Conservation (phyloP, 257 asterid genomes). For the Lycium ferocissimum region DNA sequence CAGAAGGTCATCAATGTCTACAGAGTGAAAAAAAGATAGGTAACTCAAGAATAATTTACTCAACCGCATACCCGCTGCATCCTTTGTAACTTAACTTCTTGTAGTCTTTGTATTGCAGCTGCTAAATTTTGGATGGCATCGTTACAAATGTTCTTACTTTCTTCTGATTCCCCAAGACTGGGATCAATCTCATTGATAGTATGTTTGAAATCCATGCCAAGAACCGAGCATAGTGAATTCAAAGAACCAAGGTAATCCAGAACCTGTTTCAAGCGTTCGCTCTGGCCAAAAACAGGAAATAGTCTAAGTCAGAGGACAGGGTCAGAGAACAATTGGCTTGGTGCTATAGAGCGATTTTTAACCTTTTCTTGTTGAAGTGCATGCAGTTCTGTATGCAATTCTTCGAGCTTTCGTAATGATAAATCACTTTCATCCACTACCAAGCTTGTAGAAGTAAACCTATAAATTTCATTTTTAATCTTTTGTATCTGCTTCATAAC, state of each 20-base stretch:
- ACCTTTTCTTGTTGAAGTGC: slow-evolving; percentile 91
- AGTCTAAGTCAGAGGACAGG: background rate
- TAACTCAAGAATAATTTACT: background rate
- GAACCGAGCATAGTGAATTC: slow-evolving; percentile 82
- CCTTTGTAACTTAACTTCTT: slow-evolving; percentile 76
- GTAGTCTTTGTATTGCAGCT: slow-evolving; percentile 62
- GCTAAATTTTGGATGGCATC: slow-evolving; percentile 71
- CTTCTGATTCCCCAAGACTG: slow-evolving; percentile 75
- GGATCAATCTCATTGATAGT: slow-evolving; percentile 78
- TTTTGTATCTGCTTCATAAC: slow-evolving; percentile 67
- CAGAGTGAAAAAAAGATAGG: slow-evolving; percentile 19
- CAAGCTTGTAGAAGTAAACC: slow-evolving; percentile 43
- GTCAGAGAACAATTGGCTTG: background rate
- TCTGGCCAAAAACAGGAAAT: slow-evolving; percentile 51
- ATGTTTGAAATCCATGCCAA: slow-evolving; percentile 83
- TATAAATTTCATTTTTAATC: slow-evolving; percentile 69
- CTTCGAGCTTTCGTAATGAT: slow-evolving; percentile 83
- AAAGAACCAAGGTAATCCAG: slow-evolving; percentile 64
- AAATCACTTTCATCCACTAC: slow-evolving; percentile 77
- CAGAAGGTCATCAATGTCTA: slow-evolving; percentile 35
- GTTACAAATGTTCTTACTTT: slow-evolving; percentile 64
- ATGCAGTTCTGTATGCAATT: slow-evolving; percentile 76
- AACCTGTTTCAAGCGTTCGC: slow-evolving; percentile 84
- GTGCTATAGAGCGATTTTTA: background rate
- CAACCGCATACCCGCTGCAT: slow-evolving; percentile 75